Evolutionary conservation across 2,329 filamentous ascomycete genomes (phyloP).

Genomic region (Aureobasidium subglaciale): DNA sequence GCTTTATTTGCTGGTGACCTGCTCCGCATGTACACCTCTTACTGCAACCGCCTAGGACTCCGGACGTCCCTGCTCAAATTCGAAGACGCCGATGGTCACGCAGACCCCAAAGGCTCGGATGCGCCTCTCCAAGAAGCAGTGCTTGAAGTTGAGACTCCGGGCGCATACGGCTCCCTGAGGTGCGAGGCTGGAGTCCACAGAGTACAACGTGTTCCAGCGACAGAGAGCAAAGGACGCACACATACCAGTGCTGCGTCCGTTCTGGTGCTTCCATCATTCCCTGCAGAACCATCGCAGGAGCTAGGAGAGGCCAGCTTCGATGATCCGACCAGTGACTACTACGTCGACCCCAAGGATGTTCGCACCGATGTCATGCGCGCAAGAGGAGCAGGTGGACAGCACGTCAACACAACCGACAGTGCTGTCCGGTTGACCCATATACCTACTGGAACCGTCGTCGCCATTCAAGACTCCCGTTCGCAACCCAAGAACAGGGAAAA

Average conservation of each 20-base stretch:
- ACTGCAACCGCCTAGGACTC: constrained; percentile 64
- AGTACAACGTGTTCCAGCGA: constrained; percentile 86
- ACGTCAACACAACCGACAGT: constrained; percentile 97
- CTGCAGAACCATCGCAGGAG: constrained; percentile 47
- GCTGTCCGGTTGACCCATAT: constrained; percentile 87
- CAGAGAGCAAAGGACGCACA: constrained; percentile 82
- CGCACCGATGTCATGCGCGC: constrained; percentile 83
- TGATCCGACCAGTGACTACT: constrained; percentile 86
- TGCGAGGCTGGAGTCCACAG: constrained; percentile 91
- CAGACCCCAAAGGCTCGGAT: constrained; percentile 50
- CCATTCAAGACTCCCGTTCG: constrained; percentile 87
- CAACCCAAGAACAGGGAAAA: constrained; percentile 83
- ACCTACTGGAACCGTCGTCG: constrained; percentile 78
- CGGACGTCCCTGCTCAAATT: constrained; percentile 68
- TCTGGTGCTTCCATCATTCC: constrained; percentile 82
- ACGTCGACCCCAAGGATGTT: constrained; percentile 78
- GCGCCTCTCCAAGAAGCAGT: constrained; percentile 77
- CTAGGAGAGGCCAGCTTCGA: constrained; percentile 56
- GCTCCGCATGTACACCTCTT: constrained; percentile 80
- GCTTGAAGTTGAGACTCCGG: constrained; percentile 68
- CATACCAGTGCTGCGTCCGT: constrained; percentile 92
- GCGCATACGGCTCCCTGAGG: constrained; percentile 74
- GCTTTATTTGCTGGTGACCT: constrained; percentile 82
- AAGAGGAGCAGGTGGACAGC: constrained; percentile 86
- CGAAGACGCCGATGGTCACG: constrained; percentile 59